phyloP scores from a whole-genome alignment of 176 grass and related monocot species.

The Bolboschoenus planiculmis region DNA sequence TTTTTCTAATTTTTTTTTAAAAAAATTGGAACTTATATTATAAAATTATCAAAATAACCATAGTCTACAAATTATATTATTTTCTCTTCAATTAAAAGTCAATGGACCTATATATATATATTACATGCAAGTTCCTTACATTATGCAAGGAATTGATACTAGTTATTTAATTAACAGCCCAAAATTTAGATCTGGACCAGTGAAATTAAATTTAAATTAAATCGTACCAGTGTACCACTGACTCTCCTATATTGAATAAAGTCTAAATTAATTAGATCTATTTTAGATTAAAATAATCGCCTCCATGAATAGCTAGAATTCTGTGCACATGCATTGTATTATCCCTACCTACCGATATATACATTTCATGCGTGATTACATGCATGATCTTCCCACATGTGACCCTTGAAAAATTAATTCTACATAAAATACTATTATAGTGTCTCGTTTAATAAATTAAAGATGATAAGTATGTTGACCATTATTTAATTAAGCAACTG shows the following conservation, averaged over 20 bases:
- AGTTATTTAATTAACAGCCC: not conserved
- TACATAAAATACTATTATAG: too few species aligned
- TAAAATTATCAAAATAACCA: too few species aligned
- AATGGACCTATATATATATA: not conserved
- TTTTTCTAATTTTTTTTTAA: too few species aligned
- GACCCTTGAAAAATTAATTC: not conserved
- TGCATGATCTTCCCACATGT: not conserved
- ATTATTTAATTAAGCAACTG: too few species aligned
- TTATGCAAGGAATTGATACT: not conserved
- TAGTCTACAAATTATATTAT: not conserved
- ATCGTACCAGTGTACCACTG: not conserved
- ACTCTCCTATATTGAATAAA: not conserved
- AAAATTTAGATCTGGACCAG: not conserved
- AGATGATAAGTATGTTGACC: too few species aligned
- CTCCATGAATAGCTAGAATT: not conserved
- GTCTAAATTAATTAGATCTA: not conserved
- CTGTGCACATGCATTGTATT: constrained; percentile 16
- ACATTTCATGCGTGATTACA: not conserved
- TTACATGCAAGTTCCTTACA: not conserved
- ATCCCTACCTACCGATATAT: not conserved
- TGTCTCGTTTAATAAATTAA: too few species aligned
- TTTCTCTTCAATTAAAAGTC: not conserved
- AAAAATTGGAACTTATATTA: too few species aligned
- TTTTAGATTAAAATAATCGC: not conserved
- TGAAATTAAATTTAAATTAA: not conserved